Percentiles rank a stretch among this genome's conserved stretches.
Conservation (phyloP, 1,284 basidiomycete genomes). For the Cryptococcus floricola region DNA sequence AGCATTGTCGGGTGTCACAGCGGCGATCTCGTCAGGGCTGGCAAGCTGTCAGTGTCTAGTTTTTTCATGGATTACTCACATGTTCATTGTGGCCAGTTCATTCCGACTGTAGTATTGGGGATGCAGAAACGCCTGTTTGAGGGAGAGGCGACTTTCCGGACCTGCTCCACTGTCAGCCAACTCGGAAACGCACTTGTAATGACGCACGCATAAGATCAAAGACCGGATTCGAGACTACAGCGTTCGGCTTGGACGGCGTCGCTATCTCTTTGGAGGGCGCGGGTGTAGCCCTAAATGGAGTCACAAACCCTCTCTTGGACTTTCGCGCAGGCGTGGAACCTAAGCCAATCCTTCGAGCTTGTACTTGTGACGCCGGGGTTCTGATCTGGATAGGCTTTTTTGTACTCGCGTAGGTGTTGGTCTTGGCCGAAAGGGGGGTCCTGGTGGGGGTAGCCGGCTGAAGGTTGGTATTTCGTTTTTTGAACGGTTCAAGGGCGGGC, state of each 20-base stretch:
- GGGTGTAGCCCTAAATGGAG: constrained; percentile 40
- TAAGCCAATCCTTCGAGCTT: constrained; percentile 38
- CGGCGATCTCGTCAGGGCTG: constrained; percentile 55
- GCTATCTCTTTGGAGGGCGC: background rate
- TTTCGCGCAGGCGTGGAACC: constrained; percentile 27
- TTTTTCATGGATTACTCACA: constrained; percentile 54
- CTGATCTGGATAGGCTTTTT: constrained; percentile 25
- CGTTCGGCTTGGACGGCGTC: background rate
- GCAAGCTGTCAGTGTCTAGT: background rate
- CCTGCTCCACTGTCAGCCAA: background rate
- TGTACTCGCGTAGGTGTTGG: constrained; percentile 25
- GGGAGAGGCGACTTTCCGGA: constrained; percentile 22
- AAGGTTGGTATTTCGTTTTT: background rate
- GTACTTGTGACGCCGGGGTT: constrained; percentile 21
- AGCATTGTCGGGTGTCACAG: constrained; percentile 60
- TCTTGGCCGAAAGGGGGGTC: constrained; percentile 23
- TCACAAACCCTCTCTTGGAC: constrained; percentile 31
- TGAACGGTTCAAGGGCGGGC: background rate
- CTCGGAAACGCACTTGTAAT: background rate
- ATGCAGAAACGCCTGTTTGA: constrained; percentile 44
- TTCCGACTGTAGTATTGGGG: constrained; percentile 57
- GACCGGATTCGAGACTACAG: constrained; percentile 17
- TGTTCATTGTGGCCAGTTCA: constrained; percentile 58
- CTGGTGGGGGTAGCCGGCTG: constrained; percentile 20
- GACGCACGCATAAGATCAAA: constrained; percentile 43